Evolutionary conservation across 805 yeast species (phyloP).

Genomic region (Ogataea populi-albae): DNA sequence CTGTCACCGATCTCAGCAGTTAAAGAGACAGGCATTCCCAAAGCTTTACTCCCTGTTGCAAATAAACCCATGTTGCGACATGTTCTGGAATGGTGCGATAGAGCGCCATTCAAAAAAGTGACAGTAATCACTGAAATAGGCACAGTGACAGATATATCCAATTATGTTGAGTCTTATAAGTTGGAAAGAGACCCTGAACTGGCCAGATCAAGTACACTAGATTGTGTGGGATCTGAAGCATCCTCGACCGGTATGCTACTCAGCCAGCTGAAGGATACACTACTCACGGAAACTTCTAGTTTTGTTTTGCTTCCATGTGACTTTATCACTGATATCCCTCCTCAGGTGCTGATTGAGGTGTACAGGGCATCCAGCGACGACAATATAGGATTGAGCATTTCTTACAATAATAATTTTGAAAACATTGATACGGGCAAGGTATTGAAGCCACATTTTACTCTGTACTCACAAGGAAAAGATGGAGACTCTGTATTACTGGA

Average conservation of each 20-base stretch:
- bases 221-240: slow-evolving; percentile 42
- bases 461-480: slow-evolving; percentile 51
- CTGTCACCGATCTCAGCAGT: slow-evolving; percentile 69
- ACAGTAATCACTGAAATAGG: slow-evolving; percentile 55
- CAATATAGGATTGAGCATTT: slow-evolving; percentile 73
- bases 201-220: slow-evolving; percentile 35
- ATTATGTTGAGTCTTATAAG: slow-evolving; percentile 48
- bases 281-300: slow-evolving; percentile 36
- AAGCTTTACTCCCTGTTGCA: slow-evolving; percentile 87
- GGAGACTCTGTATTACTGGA: slow-evolving; percentile 59
- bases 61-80: slow-evolving; percentile 85
- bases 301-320: slow-evolving; percentile 93
- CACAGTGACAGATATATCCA: slow-evolving; percentile 44
- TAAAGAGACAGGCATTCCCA: slow-evolving; percentile 64
- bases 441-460: slow-evolving; percentile 63
- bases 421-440: slow-evolving; percentile 69
- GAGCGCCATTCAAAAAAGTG: slow-evolving; percentile 71
- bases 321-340: slow-evolving; percentile 87
- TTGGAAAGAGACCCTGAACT: slow-evolving; percentile 36
- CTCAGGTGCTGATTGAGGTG: slow-evolving; percentile 81
- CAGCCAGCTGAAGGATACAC: slow-evolving; percentile 43
- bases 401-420: slow-evolving; percentile 71
- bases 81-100: slow-evolving; percentile 90
- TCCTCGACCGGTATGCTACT: slow-evolving; percentile 64
- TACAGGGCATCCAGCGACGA: slow-evolving; percentile 67